Conservation (phyloP, 306 rosid species). For the Trifolium fragiferum region DNA sequence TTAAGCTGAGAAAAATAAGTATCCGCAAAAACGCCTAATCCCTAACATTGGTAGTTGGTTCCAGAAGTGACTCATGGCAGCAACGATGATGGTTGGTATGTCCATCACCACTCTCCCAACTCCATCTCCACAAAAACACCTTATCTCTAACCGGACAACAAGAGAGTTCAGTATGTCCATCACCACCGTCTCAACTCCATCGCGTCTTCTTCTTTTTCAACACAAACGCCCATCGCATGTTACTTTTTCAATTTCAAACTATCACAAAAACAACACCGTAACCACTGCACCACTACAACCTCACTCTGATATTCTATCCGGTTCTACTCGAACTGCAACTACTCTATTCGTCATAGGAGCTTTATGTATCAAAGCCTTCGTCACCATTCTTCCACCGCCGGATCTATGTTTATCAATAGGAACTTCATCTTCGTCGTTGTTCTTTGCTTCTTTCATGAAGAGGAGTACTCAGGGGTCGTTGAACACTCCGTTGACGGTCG, state of each 20-base stretch:
- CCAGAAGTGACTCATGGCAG: too few relatives aligned
- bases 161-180: too few relatives aligned
- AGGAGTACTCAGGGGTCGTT: conserved; percentile 55
- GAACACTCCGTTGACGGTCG: conserved; percentile 93
- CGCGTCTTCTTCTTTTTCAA: background rate
- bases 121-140: too few relatives aligned
- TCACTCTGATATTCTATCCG: conserved; percentile 6
- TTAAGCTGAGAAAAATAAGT: too few relatives aligned
- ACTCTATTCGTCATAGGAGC: conserved; percentile 2
- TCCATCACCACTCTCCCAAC: too few relatives aligned
- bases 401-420: background rate
- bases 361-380: conserved; percentile 5
- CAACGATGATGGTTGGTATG: too few relatives aligned
- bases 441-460: conserved; percentile 60
- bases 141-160: too few relatives aligned
- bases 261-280: background rate
- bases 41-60: too few relatives aligned
- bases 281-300: background rate
- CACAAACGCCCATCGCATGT: background rate
- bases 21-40: too few relatives aligned
- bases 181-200: background rate
- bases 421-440: background rate
- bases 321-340: conserved; percentile 41
- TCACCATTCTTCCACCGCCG: conserved; percentile 12
- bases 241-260: background rate